phyloP scores from a whole-genome alignment of 2,329 filamentous ascomycete genomes.

The Cercospora sp. region DNA sequence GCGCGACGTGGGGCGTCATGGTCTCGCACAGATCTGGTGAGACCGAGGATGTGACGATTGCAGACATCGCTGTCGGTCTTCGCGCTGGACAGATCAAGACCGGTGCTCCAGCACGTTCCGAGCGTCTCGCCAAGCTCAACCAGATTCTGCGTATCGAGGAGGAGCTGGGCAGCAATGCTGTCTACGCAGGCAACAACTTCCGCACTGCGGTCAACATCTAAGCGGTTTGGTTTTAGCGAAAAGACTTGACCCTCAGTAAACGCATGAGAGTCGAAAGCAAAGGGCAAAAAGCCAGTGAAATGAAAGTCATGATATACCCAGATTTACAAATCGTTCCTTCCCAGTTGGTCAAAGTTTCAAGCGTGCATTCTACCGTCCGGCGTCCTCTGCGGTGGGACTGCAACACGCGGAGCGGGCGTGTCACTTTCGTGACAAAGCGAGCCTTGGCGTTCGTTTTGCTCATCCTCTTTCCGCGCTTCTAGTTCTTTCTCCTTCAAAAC shows the following conservation, averaged over 20 bases:
- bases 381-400: background rate
- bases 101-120: constrained; percentile 90
- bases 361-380: background rate
- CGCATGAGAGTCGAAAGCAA: background rate
- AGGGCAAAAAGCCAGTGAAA: constrained; percentile 7
- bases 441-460: background rate
- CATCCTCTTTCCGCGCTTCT: background rate
- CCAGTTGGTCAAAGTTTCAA: background rate
- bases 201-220: constrained; percentile 86
- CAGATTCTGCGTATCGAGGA: constrained; percentile 99
- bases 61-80: constrained; percentile 96
- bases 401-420: background rate
- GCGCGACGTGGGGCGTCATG: constrained; percentile 97
- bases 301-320: constrained; percentile 3
- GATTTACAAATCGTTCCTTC: background rate
- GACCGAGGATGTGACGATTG: constrained; percentile 99
- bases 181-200: constrained; percentile 93
- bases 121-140: constrained; percentile 99
- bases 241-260: background rate
- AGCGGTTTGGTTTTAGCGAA: constrained; percentile 36
- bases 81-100: constrained; percentile 99
- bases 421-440: background rate
- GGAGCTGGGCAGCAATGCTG: constrained; percentile 86
- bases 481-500: background rate
- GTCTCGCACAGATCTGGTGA: constrained; percentile 98